Base-by-base conservation (phyloP, 805 yeast genomes). In the Torulaspora franciscae region DNA sequence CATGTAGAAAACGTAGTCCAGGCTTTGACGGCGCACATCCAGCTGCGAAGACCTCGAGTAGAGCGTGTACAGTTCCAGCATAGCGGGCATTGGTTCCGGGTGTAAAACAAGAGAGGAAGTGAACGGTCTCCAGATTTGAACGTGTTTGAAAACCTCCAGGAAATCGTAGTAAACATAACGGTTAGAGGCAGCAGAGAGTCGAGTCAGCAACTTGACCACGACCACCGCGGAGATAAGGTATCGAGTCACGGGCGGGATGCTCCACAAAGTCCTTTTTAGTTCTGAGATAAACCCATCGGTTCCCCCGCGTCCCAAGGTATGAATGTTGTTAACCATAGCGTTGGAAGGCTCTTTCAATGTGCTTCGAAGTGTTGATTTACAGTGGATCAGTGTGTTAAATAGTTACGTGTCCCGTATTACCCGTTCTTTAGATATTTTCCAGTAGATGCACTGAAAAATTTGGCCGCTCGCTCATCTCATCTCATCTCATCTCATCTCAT, bases 161-260 rank as follows among this genome's bases (percentile, higher is more conserved):
- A 58, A 55, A 8, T 54, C 56, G 39, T 47, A 59, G 5, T 47
- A n/a, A 3, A 56, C 32, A n/a, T 50, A 33, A 1, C 49, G 52
- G 4, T 61, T 22, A 50, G 64, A 40, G 55, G 61, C 32, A 58
- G 67, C 42, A 2, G 65, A 64, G 19, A 72, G 54, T 3, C 71
- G 60, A 28, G 61, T 61, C 15, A 70, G 46, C 2, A 77, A 69
- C 2, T 75, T 71, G 41, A 72, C 68, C 9, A 71, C 62, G 19
- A 77, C 65, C 1, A 81, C 66, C 3, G 74, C 57, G 23, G 77
- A 64, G 3, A 79, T 73, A 43, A 81, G 65, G 36, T 74, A 71
- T 48, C 85, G 66, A 3, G 86, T 80, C 22, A 80, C 78, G 3
- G 84, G 82, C 1, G 86, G 86, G 6, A 81, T 76, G 5, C 25